These are phyloP conservation scores for Claviceps sp. DNA, from an alignment of 2,329 filamentous ascomycete genomes.

Conservation along the genomic window DNA sequence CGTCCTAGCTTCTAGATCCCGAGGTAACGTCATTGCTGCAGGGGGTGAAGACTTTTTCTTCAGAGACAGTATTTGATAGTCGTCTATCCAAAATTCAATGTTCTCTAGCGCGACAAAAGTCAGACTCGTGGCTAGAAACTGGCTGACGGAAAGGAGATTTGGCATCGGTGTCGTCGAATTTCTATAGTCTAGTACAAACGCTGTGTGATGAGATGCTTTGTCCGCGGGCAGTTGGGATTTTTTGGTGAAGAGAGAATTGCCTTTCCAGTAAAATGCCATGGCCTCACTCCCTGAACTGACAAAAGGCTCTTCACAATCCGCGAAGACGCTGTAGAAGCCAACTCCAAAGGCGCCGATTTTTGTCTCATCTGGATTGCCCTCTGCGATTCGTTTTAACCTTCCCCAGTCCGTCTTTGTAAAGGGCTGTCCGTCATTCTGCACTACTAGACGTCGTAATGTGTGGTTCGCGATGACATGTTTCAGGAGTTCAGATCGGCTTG, in stretches of 20 bases:
- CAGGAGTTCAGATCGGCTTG: constrained; percentile 56
- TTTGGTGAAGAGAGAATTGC: constrained; percentile 90
- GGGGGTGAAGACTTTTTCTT: constrained; percentile 78
- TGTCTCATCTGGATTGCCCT: constrained; percentile 96
- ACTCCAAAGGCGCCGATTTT: constrained; percentile 98
- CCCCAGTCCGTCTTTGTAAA: constrained; percentile 90
- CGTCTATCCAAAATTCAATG: constrained; percentile 84
- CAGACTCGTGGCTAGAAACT: constrained; percentile 87
- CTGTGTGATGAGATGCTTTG: constrained; percentile 58
- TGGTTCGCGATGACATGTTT: constrained; percentile 78
- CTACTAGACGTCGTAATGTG: constrained; percentile 74
- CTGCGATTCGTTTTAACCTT: constrained; percentile 89
- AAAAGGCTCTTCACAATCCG: constrained; percentile 95
- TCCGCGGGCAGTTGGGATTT: constrained; percentile 60
- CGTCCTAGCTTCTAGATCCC: constrained; percentile 68
- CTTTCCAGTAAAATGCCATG: constrained; percentile 99
- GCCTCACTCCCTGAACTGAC: constrained; percentile 84
- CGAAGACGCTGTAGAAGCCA: constrained; percentile 96
- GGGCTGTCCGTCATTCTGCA: constrained; percentile 80
- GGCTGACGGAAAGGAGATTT: constrained; percentile 70
- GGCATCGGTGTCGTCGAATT: constrained; percentile 80
- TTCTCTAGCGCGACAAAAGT: constrained; percentile 84
- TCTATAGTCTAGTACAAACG: constrained; percentile 90
- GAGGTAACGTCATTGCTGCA: constrained; percentile 56
- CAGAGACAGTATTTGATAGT: constrained; percentile 66